These are phyloP conservation scores for Ophiocordyceps polyrhachis-furcata DNA, from an alignment of 2,329 filamentous ascomycete species.

Conservation along the genomic window DNA sequence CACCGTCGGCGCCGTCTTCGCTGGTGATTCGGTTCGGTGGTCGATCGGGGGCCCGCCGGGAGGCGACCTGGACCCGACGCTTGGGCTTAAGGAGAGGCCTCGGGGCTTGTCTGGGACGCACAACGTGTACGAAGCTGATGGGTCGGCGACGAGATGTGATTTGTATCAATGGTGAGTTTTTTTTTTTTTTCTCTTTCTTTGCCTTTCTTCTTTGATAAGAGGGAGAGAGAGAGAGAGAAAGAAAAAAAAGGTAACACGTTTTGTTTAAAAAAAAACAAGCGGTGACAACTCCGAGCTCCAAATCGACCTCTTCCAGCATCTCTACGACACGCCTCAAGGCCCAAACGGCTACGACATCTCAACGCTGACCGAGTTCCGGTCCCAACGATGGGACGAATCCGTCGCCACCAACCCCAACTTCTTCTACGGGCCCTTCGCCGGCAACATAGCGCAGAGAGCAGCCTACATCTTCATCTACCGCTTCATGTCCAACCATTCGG, in stretches of 20 bases:
- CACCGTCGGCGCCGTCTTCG: background rate
- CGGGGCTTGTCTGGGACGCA: background rate
- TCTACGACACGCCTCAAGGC: constrained; percentile 17
- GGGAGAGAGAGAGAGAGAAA: background rate
- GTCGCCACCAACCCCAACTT: constrained; percentile 31
- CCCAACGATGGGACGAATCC: constrained; percentile 12
- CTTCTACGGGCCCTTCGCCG: constrained; percentile 29
- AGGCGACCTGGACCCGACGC: background rate
- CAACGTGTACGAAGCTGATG: constrained; percentile 7
- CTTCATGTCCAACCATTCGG: constrained; percentile 23
- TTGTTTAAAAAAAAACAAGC: too few relatives aligned
- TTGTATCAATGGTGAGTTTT: background rate
- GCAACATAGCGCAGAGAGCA: constrained; percentile 25
- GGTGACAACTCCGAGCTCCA: constrained; percentile 1
- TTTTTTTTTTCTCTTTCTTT: background rate
- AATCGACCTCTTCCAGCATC: constrained; percentile 14
- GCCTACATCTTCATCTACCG: constrained; percentile 24
- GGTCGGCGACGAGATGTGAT: constrained; percentile 1
- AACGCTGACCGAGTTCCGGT: background rate
- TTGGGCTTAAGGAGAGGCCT: background rate
- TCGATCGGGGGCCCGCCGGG: constrained; percentile 1
- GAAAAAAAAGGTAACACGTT: too few relatives aligned
- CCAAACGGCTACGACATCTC: constrained; percentile 13
- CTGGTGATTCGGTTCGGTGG: constrained; percentile 3
- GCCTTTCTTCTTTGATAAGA: background rate